Base-by-base conservation (phyloP, 345 rosid genomes). In the Corchorus capsularis region DNA sequence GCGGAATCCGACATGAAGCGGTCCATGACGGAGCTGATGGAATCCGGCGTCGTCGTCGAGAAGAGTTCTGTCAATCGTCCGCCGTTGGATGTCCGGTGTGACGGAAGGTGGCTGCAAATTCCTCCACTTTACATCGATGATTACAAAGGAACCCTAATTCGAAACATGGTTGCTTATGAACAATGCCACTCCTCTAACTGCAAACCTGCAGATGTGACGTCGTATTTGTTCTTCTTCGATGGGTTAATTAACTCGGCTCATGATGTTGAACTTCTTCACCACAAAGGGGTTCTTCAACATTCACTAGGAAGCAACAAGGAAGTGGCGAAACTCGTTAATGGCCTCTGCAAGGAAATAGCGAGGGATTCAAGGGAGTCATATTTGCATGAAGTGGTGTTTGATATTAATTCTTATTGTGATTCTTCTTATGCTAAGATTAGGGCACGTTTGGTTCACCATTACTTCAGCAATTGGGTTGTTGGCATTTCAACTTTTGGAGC, bases 111-210 rank as follows among this genome's bases (percentile, higher is more conserved):
- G 32, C 75, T 79, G 5, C 34, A 32, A 41, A 81, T 81, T 14
- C 84, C 87, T 22, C 77, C 79, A 9, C 68, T 84, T 0, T 74
- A 27, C 32, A 64, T 84, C 11, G 75, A 81, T 22, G 87, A 84
- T 50, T 69, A 52, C 57, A 78, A 64, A 15, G 78, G 80, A 13
- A 79, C 82, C 3, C 15, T 81, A 55, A 76, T 84, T 55, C 78
- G 76, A 10, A 84, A 84, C 79, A 55, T 84, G 74, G 77, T 81
- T 39, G 87, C 83, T 20, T 78, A 76, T 12, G 87, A 84, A 59
- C 84, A 84, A 53, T 77, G 84, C 79, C 78, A 84, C 71, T 11
- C 35, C 71, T 11, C 35, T 6, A 27, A 57, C 1, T 65, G 76
- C 68, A 78, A 14, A 57, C 82, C n/a, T n/a, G n/a, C 82, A 3